Evolutionary conservation across 331 rosid genomes (phyloP).

Genomic region (Quercus lobata): DNA sequence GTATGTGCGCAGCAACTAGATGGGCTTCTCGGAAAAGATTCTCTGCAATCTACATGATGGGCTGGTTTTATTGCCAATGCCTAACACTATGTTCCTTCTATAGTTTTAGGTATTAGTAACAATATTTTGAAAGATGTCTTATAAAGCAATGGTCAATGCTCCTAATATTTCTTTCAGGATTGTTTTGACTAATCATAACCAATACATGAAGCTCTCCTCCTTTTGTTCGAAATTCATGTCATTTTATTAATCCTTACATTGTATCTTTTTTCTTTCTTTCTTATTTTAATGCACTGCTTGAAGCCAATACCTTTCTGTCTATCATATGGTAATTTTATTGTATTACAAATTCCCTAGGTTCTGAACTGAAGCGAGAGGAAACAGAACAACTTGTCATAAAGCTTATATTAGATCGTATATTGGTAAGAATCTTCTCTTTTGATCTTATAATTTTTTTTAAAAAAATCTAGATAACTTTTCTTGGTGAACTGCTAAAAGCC

Average conservation of each 20-base stretch:
- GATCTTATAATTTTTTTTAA: neutral
- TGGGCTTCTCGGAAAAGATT: neutral
- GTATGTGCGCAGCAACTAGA: neutral
- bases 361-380: constrained; percentile 70
- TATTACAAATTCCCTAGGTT: constrained; percentile 46
- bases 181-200: neutral
- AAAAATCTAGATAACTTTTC: neutral
- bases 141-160: too few species aligned
- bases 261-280: neutral
- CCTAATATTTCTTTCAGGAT: neutral
- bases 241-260: neutral
- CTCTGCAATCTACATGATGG: neutral
- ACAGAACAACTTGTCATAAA: constrained; percentile 76
- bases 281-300: constrained; percentile 4
- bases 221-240: neutral
- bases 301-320: constrained; percentile 1
- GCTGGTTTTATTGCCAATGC: neutral
- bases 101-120: too few species aligned
- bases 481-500: neutral
- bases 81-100: too few species aligned
- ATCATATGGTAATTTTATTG: constrained; percentile 9
- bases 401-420: constrained; percentile 60
- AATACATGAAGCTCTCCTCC: neutral
- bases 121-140: too few species aligned
- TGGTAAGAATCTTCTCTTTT: constrained; percentile 48